These are phyloP conservation scores for Tilletia setariae DNA, from an alignment of 1,284 basidiomycete genomes.

Conservation along the genomic window DNA sequence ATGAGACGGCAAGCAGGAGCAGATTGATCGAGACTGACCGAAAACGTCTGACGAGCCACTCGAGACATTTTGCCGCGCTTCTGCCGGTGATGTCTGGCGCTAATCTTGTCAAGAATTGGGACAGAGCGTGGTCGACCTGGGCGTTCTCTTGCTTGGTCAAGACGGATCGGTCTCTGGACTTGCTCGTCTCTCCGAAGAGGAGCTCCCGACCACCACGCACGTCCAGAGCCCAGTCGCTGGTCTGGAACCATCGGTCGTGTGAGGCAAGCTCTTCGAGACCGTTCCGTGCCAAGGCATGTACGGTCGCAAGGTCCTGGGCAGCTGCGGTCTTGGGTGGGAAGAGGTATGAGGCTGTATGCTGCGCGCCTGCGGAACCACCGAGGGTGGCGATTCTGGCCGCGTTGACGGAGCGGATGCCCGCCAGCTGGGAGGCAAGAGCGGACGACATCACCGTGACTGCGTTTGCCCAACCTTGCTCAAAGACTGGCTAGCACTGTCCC, in stretches of 20 bases:
- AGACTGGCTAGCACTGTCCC: no score
- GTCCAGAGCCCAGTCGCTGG: conserved; percentile 56
- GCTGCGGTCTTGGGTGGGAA: conserved; percentile 60
- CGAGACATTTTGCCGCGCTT: conserved; percentile 80
- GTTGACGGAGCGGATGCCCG: conserved; percentile 76
- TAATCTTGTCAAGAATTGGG: conserved; percentile 68
- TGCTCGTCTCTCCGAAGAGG: conserved; percentile 80
- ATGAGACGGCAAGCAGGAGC: background rate
- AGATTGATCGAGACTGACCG: conserved; percentile 61
- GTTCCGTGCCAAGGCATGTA: conserved; percentile 77
- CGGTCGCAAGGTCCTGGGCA: conserved; percentile 66
- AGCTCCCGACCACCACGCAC: conserved; percentile 53
- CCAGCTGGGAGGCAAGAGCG: conserved; percentile 78
- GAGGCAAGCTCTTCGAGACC: conserved; percentile 66
- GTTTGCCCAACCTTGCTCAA: background rate
- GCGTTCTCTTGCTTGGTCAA: conserved; percentile 66
- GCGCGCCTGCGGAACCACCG: conserved; percentile 60
- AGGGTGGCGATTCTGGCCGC: conserved; percentile 69
- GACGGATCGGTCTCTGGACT: conserved; percentile 75
- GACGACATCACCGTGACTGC: conserved; percentile 62
- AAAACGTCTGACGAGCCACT: conserved; percentile 93
- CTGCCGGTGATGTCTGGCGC: conserved; percentile 77
- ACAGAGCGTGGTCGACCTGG: conserved; percentile 65
- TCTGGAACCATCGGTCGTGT: conserved; percentile 16
- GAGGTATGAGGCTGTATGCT: conserved; percentile 67